Evolutionary conservation across 129 eudicot species (phyloP).

Genomic region (Chrysanthemum makinoi): DNA sequence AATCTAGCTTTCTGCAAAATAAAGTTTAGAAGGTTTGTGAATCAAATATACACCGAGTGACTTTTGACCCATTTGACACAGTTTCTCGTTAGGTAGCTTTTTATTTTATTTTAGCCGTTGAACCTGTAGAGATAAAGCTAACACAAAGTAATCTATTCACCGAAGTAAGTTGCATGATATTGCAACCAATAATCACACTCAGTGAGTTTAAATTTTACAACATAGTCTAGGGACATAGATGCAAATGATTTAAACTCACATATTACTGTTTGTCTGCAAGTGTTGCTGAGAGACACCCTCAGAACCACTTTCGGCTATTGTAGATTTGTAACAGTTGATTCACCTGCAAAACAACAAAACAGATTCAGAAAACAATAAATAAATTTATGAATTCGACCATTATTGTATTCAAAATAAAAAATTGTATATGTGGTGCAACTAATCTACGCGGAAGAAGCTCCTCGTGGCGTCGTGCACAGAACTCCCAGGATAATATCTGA

Average conservation of each 20-base stretch:
- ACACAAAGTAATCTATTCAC: no score
- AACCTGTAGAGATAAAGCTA: no score
- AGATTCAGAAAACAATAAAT: background rate
- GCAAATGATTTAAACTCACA: conserved; percentile 45
- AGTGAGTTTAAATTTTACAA: no score
- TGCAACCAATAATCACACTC: background rate
- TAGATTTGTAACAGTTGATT: conserved; percentile 76
- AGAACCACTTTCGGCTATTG: conserved; percentile 77
- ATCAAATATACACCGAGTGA: no score
- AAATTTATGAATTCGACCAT: background rate
- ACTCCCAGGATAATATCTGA: conserved; percentile 94
- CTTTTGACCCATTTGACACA: no score
- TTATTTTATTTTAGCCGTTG: no score
- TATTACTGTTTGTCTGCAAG: conserved; percentile 73
- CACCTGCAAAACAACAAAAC: conserved; percentile 50
- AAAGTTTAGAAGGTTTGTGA: no score
- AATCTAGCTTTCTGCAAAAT: no score
- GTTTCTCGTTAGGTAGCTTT: no score
- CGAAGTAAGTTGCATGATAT: no score
- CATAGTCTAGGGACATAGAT: background rate
- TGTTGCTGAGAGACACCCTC: conserved; percentile 80
- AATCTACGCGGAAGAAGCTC: conserved; percentile 92
- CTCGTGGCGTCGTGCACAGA: conserved; percentile 92
- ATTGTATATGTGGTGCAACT: conserved; percentile 82
- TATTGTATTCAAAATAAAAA: background rate